Conservation (phyloP, 2,329 filamentous ascomycete species). For the Aspergillus sp. region DNA sequence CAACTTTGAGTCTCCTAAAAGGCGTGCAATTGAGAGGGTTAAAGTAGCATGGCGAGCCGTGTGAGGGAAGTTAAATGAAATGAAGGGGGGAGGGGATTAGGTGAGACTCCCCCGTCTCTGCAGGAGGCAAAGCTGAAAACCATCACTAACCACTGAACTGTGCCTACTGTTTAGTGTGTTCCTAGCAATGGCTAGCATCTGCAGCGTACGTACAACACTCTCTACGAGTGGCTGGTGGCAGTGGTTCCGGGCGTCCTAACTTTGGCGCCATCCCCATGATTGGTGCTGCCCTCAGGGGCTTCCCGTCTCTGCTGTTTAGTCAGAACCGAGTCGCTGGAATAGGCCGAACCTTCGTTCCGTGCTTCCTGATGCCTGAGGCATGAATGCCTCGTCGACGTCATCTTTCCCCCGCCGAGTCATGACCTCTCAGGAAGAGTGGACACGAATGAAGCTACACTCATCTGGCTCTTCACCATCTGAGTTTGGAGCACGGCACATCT, state of each 20-base stretch:
- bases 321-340: not conserved
- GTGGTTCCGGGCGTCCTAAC: not conserved
- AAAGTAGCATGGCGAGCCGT: not conserved
- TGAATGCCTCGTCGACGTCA: not conserved
- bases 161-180: not conserved
- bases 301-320: not conserved
- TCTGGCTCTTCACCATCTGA: not conserved
- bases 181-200: not conserved
- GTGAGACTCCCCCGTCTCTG: slow-evolving; percentile 4
- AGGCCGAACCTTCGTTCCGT: not conserved
- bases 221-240: not conserved
- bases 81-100: slow-evolving; percentile 1
- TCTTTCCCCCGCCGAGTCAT: not conserved
- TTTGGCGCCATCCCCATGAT: not conserved
- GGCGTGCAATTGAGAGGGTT: not conserved
- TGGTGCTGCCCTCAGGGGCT: not conserved
- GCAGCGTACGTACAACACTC: not conserved
- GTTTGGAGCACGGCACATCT: not conserved
- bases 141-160: not conserved
- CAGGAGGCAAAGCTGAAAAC: slow-evolving; percentile 4
- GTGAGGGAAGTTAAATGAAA: not conserved
- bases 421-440: not conserved
- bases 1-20: too few species aligned
- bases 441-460: not conserved
- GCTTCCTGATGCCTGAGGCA: not conserved